Base-by-base conservation (phyloP, 2,329 filamentous ascomycete genomes). In the Phyllosticta paracitricarpa region DNA sequence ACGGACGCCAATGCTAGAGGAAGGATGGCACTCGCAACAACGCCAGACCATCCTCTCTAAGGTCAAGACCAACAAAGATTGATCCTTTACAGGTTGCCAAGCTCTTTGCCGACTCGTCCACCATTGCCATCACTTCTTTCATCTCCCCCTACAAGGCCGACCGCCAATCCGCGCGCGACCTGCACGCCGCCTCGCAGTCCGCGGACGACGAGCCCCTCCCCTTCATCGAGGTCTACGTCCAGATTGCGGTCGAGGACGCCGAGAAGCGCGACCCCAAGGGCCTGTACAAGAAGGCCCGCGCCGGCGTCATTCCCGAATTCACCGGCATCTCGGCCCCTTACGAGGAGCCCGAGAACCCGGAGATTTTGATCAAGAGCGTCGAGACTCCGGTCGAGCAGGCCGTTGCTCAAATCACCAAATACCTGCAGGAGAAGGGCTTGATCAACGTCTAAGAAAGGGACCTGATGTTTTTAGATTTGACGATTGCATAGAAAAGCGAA, bases 191-290 rank as follows among this genome's bases (percentile, higher is more conserved):
- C 1, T 67, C 65, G 9, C 65, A 67, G 69, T 75, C 40, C 76
- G 81, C 57, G 76, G 77, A 61, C 78, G 79, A 81, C 66, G 74
- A 78, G 1, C 78, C 89, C 0, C 82, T 97, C 62, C 87, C 89
- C 9, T 99, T 99, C 73, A 83, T 99, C 66, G 94, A 99, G 78
- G 91, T 97, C 62, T 96, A 86, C 72, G 87, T 99, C 65, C 91
- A 99, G 75, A 86, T 97, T 12, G 89, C 91, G 14, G 82, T 97
- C 67, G 89, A 91, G 76, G 90, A 94, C 54, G 93, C 94, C 48
- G 93, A 97, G 84, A 82, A 93, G 83, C 86, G 94, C 65, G 94
- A 99, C 72, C 94, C 94, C 56, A 99, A 99, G 84, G 94, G 93
- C 4, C 79, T 97, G 63, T 99, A 99, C 79, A 96, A 96, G 83